Base-by-base conservation (phyloP, 306 rosid species). In the Prunus fruticosa region DNA sequence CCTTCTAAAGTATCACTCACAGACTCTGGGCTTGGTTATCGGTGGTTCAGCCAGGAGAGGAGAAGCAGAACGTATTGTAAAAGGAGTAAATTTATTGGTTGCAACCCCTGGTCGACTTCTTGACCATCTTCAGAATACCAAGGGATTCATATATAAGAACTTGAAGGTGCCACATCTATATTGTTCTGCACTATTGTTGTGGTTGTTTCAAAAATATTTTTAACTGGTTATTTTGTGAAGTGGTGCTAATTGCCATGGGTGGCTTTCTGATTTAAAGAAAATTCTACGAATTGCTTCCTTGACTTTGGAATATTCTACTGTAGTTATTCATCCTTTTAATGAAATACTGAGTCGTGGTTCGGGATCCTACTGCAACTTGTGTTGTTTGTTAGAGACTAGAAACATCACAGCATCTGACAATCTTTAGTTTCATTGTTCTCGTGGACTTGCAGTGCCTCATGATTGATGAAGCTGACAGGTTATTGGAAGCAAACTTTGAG, bases 21-120 rank as follows among this genome's bases (percentile, higher is more conserved):
- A 88, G 81, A 95, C 97, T 14, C 86, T 90, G 12, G 99, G 92
- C 53, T 79, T 90, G 71, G 96, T 92, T 81, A 92, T 91, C 61
- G 97, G 99, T 45, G 99, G 97, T 84, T 75, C 93, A 0, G 90
- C 90, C 72, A 84, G 99, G 76, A 91, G 87, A 84, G 88, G 89
- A 22, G 97, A 95, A 83, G 97, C 97, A 20, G 99, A 90, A 32
- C 93, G 97, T 15, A 76, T 95, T 73, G 87, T 84, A 23, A 92
- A 89, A 73, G 99, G 99, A 63, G 97, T 84, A 12, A 95, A 95
- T 84, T 73, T 95, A 18, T 84, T 95, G 83, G 92, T 95, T 45
- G 99, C 93, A 12, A 95, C 99, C 3, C 97, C 99, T 32, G 99
- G 99, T 27, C 96, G 99, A 14, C 97, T 95, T 74, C 92, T 95